Evolutionary conservation across 108 stramenopile species (phyloP).

Genomic region (Discostella stelligeroides): DNA sequence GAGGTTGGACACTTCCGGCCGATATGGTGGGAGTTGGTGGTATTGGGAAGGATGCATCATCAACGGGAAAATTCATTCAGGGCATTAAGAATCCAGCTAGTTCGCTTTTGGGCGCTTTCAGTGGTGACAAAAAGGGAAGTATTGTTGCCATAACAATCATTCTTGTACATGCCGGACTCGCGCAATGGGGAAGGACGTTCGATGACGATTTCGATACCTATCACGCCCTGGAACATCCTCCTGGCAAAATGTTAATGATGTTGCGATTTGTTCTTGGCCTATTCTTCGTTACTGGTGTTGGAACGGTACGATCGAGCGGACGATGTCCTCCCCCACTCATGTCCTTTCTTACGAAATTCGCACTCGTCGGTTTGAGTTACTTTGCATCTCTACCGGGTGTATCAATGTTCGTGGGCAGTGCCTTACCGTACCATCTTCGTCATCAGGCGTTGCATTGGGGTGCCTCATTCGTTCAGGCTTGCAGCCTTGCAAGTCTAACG

Average conservation of each 20-base stretch:
- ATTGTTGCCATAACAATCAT: slow-evolving; percentile 53
- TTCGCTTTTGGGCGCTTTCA: slow-evolving; percentile 42
- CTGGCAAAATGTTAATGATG: slow-evolving; percentile 75
- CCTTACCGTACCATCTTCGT: slow-evolving; percentile 65
- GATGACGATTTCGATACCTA: slow-evolving; percentile 90
- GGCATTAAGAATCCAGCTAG: slow-evolving; percentile 72
- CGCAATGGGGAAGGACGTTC: slow-evolving; percentile 83
- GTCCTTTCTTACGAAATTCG: slow-evolving; percentile 68
- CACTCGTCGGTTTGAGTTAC: slow-evolving; percentile 69
- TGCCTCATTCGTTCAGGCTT: slow-evolving; percentile 63
- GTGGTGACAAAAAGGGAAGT: slow-evolving; percentile 39
- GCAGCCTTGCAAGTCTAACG: slow-evolving; percentile 62
- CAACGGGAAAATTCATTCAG: slow-evolving; percentile 38
- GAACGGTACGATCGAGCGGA: slow-evolving; percentile 61
- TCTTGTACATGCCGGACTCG: slow-evolving; percentile 58
- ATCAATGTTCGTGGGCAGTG: slow-evolving; percentile 56
- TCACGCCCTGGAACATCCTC: slow-evolving; percentile 82
- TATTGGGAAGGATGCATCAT: slow-evolving; percentile 26
- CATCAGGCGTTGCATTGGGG: slow-evolving; percentile 72
- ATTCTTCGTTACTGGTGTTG: slow-evolving; percentile 56
- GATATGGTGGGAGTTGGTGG: slow-evolving; percentile 60
- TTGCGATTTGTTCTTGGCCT: slow-evolving; percentile 70
- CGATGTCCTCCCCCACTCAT: slow-evolving; percentile 64
- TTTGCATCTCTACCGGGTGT: slow-evolving; percentile 76
- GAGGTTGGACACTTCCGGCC: slow-evolving; percentile 86